Conservation (phyloP, 2,329 filamentous ascomycete genomes). For the Chrysoporthe puriensis region DNA sequence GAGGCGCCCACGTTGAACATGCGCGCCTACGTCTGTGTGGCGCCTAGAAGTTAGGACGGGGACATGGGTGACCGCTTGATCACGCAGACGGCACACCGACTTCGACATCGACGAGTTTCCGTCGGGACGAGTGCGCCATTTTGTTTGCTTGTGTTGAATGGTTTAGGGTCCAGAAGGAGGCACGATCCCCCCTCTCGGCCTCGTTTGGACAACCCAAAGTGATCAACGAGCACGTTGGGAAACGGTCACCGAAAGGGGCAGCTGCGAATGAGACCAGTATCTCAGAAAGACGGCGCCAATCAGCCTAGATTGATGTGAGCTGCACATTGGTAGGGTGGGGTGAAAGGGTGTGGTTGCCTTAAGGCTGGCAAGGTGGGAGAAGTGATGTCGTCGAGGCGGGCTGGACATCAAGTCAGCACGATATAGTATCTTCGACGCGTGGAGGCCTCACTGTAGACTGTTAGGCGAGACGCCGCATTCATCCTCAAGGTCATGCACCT, state of each 20-base stretch:
- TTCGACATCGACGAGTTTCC: slow-evolving; percentile 5
- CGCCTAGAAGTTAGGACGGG: slow-evolving; percentile 14
- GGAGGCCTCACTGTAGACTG: neutral
- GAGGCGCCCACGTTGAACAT: neutral
- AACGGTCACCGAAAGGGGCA: neutral
- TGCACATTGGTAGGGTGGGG: slow-evolving; percentile 6
- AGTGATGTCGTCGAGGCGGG: neutral
- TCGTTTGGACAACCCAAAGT: neutral
- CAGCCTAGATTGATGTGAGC: neutral
- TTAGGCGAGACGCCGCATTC: neutral
- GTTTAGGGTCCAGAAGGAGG: slow-evolving; percentile 7
- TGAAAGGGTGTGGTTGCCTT: slow-evolving; percentile 1
- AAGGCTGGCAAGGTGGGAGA: neutral
- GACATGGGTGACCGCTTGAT: slow-evolving; percentile 19
- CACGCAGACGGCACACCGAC: slow-evolving; percentile 18
- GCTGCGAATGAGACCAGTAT: neutral
- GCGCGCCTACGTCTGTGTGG: slow-evolving; percentile 16
- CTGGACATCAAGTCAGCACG: neutral
- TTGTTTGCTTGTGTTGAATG: slow-evolving; percentile 23
- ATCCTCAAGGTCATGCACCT: neutral
- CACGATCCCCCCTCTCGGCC: neutral
- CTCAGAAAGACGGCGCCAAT: slow-evolving; percentile 5
- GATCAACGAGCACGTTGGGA: slow-evolving; percentile 4
- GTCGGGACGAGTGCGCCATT: slow-evolving; percentile 11
- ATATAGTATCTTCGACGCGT: neutral